Conservation (phyloP, 2,329 filamentous ascomycete species). For the Fusarium chaquense region DNA sequence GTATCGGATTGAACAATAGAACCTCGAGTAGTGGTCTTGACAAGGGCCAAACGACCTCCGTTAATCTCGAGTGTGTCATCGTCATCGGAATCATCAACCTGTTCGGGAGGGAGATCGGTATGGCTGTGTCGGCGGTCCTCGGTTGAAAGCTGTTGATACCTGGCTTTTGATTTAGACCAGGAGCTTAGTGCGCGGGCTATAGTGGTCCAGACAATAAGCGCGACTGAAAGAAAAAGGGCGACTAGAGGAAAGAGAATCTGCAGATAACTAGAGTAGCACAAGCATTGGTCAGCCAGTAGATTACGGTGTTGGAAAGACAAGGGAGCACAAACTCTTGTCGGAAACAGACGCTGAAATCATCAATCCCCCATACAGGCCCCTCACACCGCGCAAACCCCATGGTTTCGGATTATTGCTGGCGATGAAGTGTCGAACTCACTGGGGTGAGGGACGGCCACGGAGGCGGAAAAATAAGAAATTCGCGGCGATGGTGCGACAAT, state of each 20-base stretch:
- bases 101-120: conserved; percentile 65
- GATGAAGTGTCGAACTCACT: conserved; percentile 35
- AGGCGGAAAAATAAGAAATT: conserved; percentile 22
- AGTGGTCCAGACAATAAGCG: conserved; percentile 72
- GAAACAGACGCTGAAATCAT: conserved; percentile 74
- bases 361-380: conserved; percentile 71
- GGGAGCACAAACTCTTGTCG: conserved; percentile 71
- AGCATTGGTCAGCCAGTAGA: conserved; percentile 32
- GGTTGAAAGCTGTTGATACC: conserved; percentile 68
- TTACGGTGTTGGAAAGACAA: background rate
- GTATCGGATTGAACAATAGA: conserved; percentile 79
- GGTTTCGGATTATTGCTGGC: conserved; percentile 39
- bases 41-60: conserved; percentile 68
- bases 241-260: conserved; percentile 83
- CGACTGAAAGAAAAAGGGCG: conserved; percentile 76
- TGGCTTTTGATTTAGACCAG: conserved; percentile 61
- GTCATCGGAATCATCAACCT: conserved; percentile 64
- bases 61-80: conserved; percentile 69
- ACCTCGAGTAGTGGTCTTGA: conserved; percentile 71
- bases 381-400: conserved; percentile 67
- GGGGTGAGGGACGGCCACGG: conserved; percentile 22
- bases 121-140: conserved; percentile 58
- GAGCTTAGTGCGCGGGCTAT: conserved; percentile 63
- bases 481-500: conserved; percentile 20
- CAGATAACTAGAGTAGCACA: conserved; percentile 50